Conservation (phyloP, 768 basidiomycete species). For the Podaxis mareebaensis region DNA sequence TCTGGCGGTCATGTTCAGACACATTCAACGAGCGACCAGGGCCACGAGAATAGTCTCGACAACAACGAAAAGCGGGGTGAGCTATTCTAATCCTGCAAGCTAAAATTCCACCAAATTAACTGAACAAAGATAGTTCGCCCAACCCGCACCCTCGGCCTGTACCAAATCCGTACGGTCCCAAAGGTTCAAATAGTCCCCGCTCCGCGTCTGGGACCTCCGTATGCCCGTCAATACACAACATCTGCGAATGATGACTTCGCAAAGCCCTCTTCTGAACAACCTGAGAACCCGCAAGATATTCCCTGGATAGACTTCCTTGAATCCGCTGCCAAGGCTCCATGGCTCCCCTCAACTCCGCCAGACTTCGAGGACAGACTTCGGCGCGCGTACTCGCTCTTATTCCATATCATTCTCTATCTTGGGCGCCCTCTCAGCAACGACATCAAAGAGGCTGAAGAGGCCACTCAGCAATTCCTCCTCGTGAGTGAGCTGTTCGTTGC, state of each 20-base stretch:
- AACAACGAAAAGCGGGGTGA: not conserved
- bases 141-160: not conserved
- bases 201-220: not conserved
- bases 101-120: not conserved
- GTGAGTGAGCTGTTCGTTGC: not conserved
- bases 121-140: not conserved
- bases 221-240: not conserved
- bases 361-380: conserved; percentile 8
- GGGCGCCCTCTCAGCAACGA: not conserved
- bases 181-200: not conserved
- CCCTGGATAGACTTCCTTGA: conserved; percentile 16
- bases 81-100: not conserved
- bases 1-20: not conserved
- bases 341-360: conserved; percentile 10
- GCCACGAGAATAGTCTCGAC: not conserved
- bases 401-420: conserved; percentile 15
- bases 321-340: conserved; percentile 5
- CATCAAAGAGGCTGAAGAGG: not conserved
- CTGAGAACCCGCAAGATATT: not conserved
- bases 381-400: conserved; percentile 10
- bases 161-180: not conserved
- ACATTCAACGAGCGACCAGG: not conserved
- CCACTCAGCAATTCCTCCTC: not conserved
- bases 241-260: not conserved
- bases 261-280: not conserved